Evolutionary conservation across 345 rosid genomes (phyloP), one percentile per base, ranked within the genome.

Genomic region (Sisymbrium altissimum): DNA sequence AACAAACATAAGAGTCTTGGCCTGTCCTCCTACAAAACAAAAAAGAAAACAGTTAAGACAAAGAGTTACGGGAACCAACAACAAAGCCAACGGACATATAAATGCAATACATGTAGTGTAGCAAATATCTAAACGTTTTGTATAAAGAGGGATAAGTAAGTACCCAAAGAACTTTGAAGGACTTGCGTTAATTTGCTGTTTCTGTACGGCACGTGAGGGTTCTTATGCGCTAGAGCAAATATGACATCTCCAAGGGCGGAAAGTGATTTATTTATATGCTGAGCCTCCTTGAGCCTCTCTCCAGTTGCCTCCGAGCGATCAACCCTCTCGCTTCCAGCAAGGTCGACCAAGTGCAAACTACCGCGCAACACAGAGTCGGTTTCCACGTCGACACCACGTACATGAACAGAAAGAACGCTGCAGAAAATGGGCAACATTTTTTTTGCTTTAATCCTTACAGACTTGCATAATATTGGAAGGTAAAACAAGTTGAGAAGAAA

Each of bases 111-210:
- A 21, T 32, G 44, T 58, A 39, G 30, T 32, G 44, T 59, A 39
- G 15, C 61, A 9, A 45, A 36, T 48, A 29, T 66, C 43, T 68
- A 4, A 73, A 44, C 7, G 9, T 32, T 39, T 14, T 18, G 9
- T 48, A 32, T 52, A 64, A 48, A 50, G 40, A 55, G 39, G 21
- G 54, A 17, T 35, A 52, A 55, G 52, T 17, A 25, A 48, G 41
- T 88, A 91, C 99, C 99, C 70, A 95, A 77, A 17, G 99, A 95
- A 83, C 98, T 92, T 77, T 95, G 99, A 48, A 95, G 96, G 53
- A 95, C 97, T 92, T 95, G 99, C 49, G 99, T 95, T 61, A 95
- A 72, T 78, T 95, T 95, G 87, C 99, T 95, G 77, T 95, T 95
- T 85, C 99, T 77, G 64, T 90, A 95, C 0, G 99, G 99, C 46